These are phyloP conservation scores for Tephrocybe sp. DNA, from an alignment of 768 basidiomycete species.

Conservation along the genomic window DNA sequence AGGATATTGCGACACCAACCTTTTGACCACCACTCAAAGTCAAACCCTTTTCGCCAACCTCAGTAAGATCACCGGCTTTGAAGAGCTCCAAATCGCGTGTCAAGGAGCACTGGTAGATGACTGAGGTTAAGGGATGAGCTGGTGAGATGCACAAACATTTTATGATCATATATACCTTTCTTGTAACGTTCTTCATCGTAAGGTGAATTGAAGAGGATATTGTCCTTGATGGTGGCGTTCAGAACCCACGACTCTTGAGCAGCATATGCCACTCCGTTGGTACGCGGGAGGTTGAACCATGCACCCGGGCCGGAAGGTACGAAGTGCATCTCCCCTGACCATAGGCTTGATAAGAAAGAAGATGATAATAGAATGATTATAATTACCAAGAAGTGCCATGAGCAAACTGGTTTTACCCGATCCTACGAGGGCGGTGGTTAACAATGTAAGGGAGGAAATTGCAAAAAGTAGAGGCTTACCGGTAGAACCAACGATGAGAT, in stretches of 20 bases:
- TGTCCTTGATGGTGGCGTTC: slow-evolving; percentile 76
- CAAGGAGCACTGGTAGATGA: slow-evolving; percentile 68
- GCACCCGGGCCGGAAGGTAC: slow-evolving; percentile 47
- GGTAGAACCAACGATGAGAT: slow-evolving; percentile 58
- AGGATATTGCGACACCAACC: neutral
- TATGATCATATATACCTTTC: slow-evolving; percentile 28
- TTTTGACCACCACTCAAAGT: slow-evolving; percentile 52
- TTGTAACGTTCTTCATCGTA: slow-evolving; percentile 77
- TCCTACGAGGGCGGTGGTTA: neutral
- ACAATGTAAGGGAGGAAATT: neutral
- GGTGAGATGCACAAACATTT: neutral
- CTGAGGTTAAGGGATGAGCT: slow-evolving; percentile 22
- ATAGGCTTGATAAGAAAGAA: neutral
- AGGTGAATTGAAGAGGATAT: slow-evolving; percentile 75
- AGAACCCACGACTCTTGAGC: slow-evolving; percentile 84
- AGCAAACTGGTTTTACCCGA: slow-evolving; percentile 64
- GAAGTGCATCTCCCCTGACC: slow-evolving; percentile 63
- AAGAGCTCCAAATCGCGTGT: slow-evolving; percentile 69
- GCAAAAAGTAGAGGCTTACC: slow-evolving; percentile 18
- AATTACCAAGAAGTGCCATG: slow-evolving; percentile 53
- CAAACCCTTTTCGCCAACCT: slow-evolving; percentile 68
- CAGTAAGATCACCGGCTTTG: slow-evolving; percentile 61
- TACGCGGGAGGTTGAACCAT: slow-evolving; percentile 68
- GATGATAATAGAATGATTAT: neutral
- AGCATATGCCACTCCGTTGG: slow-evolving; percentile 70